Percentiles rank a stretch among this genome's conserved stretches.
phyloP scores from a whole-genome alignment of 2,329 filamentous ascomycete species.

The Calcarisporium arbuscula region DNA sequence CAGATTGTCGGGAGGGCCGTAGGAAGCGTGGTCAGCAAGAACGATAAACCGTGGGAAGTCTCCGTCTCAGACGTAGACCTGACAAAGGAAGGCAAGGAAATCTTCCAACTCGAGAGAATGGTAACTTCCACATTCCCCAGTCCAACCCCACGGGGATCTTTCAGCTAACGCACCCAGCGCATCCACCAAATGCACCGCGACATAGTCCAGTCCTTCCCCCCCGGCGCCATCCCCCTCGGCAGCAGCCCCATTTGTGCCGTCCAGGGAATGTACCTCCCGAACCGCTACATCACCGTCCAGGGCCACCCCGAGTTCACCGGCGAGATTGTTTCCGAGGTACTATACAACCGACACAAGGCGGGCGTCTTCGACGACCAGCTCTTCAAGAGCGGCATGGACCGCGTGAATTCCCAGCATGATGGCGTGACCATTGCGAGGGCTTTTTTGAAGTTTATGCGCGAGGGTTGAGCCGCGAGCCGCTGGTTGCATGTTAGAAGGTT shows the following conservation, averaged over 20 bases:
- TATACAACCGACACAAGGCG: slow-evolving; percentile 48
- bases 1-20: slow-evolving; percentile 40
- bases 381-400: slow-evolving; percentile 60
- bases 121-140: slow-evolving; percentile 11
- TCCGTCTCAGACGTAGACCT: slow-evolving; percentile 34
- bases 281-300: slow-evolving; percentile 34
- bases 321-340: slow-evolving; percentile 31
- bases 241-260: slow-evolving; percentile 33
- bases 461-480: slow-evolving; percentile 28
- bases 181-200: slow-evolving; percentile 44
- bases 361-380: slow-evolving; percentile 66
- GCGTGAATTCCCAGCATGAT: slow-evolving; percentile 66
- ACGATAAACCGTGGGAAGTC: slow-evolving; percentile 37
- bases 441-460: slow-evolving; percentile 71
- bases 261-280: slow-evolving; percentile 35
- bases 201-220: slow-evolving; percentile 32
- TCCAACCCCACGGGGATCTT: slow-evolving; percentile 2
- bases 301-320: slow-evolving; percentile 41
- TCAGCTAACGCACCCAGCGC: slow-evolving; percentile 17
- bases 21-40: slow-evolving; percentile 29
- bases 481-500: not conserved
- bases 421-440: slow-evolving; percentile 67
- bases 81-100: slow-evolving; percentile 30
- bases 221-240: slow-evolving; percentile 32
- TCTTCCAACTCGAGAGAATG: slow-evolving; percentile 31